Evolutionary conservation across 2,329 filamentous ascomycete genomes (phyloP).

Genomic region (Fusarium phyllophilum): DNA sequence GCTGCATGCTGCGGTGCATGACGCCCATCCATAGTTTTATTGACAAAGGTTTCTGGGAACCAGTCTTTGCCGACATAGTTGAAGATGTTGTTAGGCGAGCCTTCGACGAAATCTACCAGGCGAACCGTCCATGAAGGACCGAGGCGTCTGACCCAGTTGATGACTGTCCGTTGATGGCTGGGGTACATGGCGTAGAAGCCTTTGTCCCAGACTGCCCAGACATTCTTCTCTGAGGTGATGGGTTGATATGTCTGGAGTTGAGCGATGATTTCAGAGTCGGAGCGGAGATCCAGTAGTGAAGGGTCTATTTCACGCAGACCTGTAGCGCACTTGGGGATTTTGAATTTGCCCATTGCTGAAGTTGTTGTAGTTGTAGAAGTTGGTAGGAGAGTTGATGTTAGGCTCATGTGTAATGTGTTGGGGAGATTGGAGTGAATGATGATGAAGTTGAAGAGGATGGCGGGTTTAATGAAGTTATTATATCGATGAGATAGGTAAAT

Average conservation of each 20-base stretch:
- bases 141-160: constrained; percentile 56
- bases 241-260: constrained; percentile 45
- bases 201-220: constrained; percentile 58
- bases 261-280: constrained; percentile 47
- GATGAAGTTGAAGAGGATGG: rapidly evolving
- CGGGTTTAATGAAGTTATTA: not conserved
- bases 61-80: constrained; percentile 47
- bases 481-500: not conserved
- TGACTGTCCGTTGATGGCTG: constrained; percentile 51
- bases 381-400: not conserved
- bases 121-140: constrained; percentile 54
- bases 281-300: constrained; percentile 39
- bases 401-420: not conserved
- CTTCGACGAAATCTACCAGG: constrained; percentile 50
- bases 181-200: constrained; percentile 51
- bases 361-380: not conserved
- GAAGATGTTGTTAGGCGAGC: constrained; percentile 51
- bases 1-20: constrained; percentile 56
- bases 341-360: constrained; percentile 14
- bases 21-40: constrained; percentile 53
- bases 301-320: constrained; percentile 13
- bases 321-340: constrained; percentile 7
- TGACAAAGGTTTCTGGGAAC: constrained; percentile 39
- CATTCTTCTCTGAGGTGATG: constrained; percentile 54
- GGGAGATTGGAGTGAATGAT: not conserved